phyloP scores from a whole-genome alignment of 306 rosid species.

The Casuarina glauca region DNA sequence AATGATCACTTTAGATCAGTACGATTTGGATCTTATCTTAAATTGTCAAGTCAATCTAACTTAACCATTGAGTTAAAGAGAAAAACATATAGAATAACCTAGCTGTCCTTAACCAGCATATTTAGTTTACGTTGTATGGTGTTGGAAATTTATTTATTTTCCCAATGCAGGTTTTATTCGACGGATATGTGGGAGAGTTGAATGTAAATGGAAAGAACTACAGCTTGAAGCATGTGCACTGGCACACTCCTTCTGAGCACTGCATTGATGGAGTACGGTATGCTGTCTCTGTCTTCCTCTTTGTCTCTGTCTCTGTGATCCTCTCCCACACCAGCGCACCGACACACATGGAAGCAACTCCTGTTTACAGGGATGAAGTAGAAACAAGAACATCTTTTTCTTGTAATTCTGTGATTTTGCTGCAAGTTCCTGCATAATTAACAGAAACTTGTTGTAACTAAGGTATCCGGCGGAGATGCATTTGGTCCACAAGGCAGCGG shows the following conservation, averaged over 20 bases:
- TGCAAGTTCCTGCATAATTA: background rate
- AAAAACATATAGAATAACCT: too few relatives aligned
- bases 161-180: constrained; percentile 54
- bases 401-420: too few relatives aligned
- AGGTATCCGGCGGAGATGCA: constrained; percentile 72
- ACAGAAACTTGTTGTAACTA: background rate
- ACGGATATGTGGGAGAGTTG: constrained; percentile 48
- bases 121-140: too few relatives aligned
- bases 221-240: constrained; percentile 67
- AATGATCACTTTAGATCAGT: too few relatives aligned
- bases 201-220: constrained; percentile 53
- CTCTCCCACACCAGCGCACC: too few relatives aligned
- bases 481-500: constrained; percentile 57
- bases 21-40: too few relatives aligned
- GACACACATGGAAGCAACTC: too few relatives aligned
- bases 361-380: too few relatives aligned
- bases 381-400: too few relatives aligned
- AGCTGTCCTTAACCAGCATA: too few relatives aligned
- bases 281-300: constrained; percentile 27
- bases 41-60: too few relatives aligned
- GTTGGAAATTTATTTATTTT: background rate
- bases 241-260: constrained; percentile 95
- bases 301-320: background rate
- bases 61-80: too few relatives aligned
- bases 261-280: constrained; percentile 55